These are phyloP conservation scores for Fusarium temperatum DNA, from an alignment of 2,329 filamentous ascomycete genomes.

Conservation along the genomic window DNA sequence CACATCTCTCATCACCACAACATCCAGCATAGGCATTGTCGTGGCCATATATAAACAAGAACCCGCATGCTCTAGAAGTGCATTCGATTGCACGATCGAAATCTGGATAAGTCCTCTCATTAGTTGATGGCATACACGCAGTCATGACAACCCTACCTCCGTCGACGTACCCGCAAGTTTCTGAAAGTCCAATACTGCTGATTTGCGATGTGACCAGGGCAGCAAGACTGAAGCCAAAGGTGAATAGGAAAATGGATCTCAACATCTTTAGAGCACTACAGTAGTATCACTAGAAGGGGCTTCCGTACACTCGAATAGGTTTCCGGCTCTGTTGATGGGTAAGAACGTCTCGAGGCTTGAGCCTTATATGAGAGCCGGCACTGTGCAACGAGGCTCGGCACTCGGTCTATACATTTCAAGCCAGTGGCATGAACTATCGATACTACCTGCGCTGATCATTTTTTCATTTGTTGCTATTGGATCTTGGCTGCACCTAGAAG, in stretches of 20 bases:
- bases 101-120: background rate
- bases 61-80: background rate
- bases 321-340: background rate
- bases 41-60: background rate
- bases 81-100: background rate
- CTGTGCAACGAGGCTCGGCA: background rate
- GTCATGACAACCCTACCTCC: background rate
- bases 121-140: background rate
- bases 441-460: background rate
- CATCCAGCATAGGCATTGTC: conserved; percentile 3
- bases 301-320: background rate
- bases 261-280: background rate
- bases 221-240: background rate
- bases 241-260: background rate
- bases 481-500: background rate
- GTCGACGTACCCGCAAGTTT: conserved; percentile 11
- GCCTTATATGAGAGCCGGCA: background rate
- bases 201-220: background rate
- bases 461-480: background rate
- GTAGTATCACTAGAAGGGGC: background rate
- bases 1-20: conserved; percentile 2
- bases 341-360: background rate
- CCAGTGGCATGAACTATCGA: background rate
- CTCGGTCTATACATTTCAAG: background rate
- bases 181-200: background rate